Base-by-base conservation (phyloP, 345 rosid species). In the Theobroma cacao region DNA sequence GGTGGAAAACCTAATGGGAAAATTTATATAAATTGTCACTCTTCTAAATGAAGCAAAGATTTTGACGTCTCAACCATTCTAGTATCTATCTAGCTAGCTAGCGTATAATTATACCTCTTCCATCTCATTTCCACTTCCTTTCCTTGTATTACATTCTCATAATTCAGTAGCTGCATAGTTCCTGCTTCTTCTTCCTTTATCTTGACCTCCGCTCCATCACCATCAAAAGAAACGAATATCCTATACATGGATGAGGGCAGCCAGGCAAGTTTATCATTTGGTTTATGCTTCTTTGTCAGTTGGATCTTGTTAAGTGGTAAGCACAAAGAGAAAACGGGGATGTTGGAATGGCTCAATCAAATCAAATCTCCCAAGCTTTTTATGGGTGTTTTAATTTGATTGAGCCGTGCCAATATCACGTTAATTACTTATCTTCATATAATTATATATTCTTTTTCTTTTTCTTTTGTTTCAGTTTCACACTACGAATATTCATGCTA, bases 391-490 rank as follows among this genome's bases (percentile, higher is more conserved):
- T 87, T 89, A 77, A 81, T 94, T 91, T 86, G 97, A 92, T 94
- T 94, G 98, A 94, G 97, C 98, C 97, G 98, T 91, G 97, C 94
- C 98, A 94, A 94, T 92, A 94, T 94, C 98, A 85, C 93, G 90
- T 74, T 41, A n/a, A n/a, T n/a, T 41, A 4, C 24, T 26, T 69
- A 22, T 20, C 45, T 63, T 11, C 45, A 63, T 38, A n/a, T n/a
- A n/a, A n/a, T n/a, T n/a, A 22, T 4, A 18, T 34, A 53, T 8
- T 3, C 5, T 18, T 9, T 64, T 45, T 62, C 38, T 55, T 3
- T 11, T 43, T 1, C 24, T 63, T 7, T 63, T 4, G 0, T 33
- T 33, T 63, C 68, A 33, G 26, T n/a, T n/a, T n/a, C n/a, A n/a
- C n/a, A n/a, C n/a, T n/a, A 34, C 34, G 38, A 33, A 45, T 48